These are phyloP conservation scores for Trichomonascaceae sp. DNA, from an alignment of 1,139 yeast species.

Conservation along the genomic window DNA sequence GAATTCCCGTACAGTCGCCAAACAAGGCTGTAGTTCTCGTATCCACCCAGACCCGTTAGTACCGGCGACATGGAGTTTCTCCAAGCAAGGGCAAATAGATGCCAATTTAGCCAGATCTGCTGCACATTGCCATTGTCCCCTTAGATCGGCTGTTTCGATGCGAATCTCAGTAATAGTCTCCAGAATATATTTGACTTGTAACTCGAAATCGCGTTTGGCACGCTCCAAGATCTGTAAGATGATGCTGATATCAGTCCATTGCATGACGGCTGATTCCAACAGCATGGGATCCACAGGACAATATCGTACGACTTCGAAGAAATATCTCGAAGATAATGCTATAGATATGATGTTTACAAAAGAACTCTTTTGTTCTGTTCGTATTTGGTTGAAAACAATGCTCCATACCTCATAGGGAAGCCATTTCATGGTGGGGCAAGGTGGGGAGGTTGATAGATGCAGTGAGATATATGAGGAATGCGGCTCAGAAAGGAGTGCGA, in stretches of 20 bases:
- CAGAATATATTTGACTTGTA: neutral
- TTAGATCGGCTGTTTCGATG: neutral
- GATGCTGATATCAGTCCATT: constrained; percentile 3
- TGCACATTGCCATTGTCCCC: constrained; percentile 6
- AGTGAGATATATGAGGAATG: neutral
- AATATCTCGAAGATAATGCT: neutral
- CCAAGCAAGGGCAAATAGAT: neutral
- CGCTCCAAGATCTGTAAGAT: neutral
- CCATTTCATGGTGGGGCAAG: neutral
- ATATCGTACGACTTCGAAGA: neutral
- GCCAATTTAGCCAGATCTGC: constrained; percentile 2
- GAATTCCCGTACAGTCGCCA: neutral
- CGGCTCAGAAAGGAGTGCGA: too few relatives aligned
- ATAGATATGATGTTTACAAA: neutral
- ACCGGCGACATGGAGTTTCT: neutral
- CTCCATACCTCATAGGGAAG: constrained; percentile 8
- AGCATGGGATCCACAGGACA: constrained; percentile 1
- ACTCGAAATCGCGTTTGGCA: neutral
- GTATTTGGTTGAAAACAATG: constrained; percentile 1
- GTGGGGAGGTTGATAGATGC: too few relatives aligned
- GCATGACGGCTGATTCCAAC: neutral
- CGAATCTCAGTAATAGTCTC: neutral
- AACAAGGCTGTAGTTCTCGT: constrained; percentile 1
- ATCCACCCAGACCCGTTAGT: constrained; percentile 8
- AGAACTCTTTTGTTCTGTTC: neutral